phyloP scores from a whole-genome alignment of 2,329 filamentous ascomycete genomes.

The Verticillium dahliae region DNA sequence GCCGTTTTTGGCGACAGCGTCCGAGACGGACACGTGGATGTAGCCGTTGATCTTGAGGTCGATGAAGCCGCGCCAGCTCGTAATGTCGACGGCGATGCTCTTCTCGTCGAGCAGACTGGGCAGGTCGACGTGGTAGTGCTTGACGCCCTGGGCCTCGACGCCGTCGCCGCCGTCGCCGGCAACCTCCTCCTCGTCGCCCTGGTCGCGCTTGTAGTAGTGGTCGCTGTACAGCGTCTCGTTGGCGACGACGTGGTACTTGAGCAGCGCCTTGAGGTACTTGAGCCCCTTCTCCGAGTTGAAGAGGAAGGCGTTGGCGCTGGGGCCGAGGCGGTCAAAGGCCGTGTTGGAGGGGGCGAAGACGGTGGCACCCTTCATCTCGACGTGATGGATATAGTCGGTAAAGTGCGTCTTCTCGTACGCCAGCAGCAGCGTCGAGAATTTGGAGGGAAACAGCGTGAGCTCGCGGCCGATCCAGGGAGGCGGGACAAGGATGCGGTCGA shows the following conservation, averaged over 20 bases:
- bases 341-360: conserved; percentile 75
- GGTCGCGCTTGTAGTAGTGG: conserved; percentile 57
- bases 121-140: conserved; percentile 62
- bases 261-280: conserved; percentile 69
- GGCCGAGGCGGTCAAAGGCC: conserved; percentile 72
- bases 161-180: conserved; percentile 18
- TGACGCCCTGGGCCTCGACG: conserved; percentile 24
- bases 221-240: conserved; percentile 79
- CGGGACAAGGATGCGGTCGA: conserved; percentile 70
- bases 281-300: conserved; percentile 68
- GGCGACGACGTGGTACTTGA: conserved; percentile 72
- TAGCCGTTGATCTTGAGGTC: conserved; percentile 72
- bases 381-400: conserved; percentile 49
- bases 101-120: conserved; percentile 64
- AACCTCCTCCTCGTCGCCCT: conserved; percentile 11
- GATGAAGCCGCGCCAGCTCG: conserved; percentile 59
- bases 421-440: conserved; percentile 74
- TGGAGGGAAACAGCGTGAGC: conserved; percentile 60
- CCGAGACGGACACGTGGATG: conserved; percentile 56
- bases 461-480: conserved; percentile 53
- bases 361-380: conserved; percentile 58
- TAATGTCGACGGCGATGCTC: conserved; percentile 65
- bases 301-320: conserved; percentile 71
- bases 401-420: conserved; percentile 71
- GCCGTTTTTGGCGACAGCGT: conserved; percentile 70